Evolutionary conservation across 345 rosid species (phyloP).

Genomic region (Schrenkiella parvula): DNA sequence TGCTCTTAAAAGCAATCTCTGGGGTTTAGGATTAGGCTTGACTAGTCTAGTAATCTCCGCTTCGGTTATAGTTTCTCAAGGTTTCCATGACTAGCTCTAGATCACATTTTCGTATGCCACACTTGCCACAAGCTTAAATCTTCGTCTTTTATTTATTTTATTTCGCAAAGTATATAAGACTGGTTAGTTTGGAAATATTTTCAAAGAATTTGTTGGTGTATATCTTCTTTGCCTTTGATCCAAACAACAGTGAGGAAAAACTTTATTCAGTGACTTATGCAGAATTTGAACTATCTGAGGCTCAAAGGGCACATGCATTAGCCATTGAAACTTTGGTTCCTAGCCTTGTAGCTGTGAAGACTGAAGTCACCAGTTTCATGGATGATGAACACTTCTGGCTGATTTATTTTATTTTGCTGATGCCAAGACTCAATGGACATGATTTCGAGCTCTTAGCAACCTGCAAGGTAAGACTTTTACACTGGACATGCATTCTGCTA

Average conservation of each 20-base stretch:
- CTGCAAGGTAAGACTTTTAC: constrained; percentile 42
- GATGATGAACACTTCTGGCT: constrained; percentile 60
- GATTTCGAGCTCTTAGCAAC: constrained; percentile 62
- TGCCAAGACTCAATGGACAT: constrained; percentile 55
- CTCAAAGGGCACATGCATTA: constrained; percentile 54
- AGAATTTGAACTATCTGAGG: constrained; percentile 58
- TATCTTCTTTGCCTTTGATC: background rate
- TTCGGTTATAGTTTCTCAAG: background rate
- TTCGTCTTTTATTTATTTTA: background rate
- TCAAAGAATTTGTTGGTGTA: background rate
- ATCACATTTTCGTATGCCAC: background rate
- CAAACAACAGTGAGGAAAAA: background rate
- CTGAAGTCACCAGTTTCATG: constrained; percentile 36
- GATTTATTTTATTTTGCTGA: constrained; percentile 64
- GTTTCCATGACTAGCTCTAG: background rate
- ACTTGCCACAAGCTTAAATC: background rate
- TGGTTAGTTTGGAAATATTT: background rate
- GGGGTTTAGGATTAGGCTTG: background rate
- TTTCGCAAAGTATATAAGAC: background rate
- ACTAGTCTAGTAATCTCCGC: background rate
- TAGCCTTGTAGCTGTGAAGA: constrained; percentile 44
- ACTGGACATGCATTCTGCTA: background rate
- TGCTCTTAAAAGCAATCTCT: background rate
- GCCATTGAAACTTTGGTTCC: constrained; percentile 57
- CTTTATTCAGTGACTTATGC: constrained; percentile 14